Evolutionary conservation across 2,329 filamentous ascomycete genomes (phyloP).

Genomic region (Cladophialophora yegresii): DNA sequence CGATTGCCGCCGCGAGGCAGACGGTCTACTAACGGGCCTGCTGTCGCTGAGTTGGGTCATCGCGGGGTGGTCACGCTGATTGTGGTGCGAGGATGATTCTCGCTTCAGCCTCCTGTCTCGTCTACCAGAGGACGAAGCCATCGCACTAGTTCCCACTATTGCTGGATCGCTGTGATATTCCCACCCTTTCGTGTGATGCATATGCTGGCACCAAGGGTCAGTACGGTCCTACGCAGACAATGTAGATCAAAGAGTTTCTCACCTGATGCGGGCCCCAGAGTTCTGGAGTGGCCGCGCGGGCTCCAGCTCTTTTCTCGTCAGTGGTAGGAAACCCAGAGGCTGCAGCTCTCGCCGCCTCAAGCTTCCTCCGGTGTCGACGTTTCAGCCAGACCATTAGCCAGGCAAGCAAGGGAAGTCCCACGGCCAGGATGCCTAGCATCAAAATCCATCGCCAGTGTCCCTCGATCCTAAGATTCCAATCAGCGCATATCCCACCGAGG

Average conservation of each 20-base stretch:
- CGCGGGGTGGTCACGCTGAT: conserved; percentile 15
- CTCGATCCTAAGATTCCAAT: conserved; percentile 58
- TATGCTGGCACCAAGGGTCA: conserved; percentile 28
- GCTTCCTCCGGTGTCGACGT: conserved; percentile 69
- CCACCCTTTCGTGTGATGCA: conserved; percentile 35
- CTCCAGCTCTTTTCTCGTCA: conserved; percentile 41
- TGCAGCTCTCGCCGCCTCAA: conserved; percentile 54
- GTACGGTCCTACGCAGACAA: neutral
- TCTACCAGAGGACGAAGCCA: conserved; percentile 8
- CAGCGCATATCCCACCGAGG: conserved; percentile 19
- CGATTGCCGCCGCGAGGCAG: conserved; percentile 20
- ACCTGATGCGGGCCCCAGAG: conserved; percentile 44
- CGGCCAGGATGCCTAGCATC: conserved; percentile 72
- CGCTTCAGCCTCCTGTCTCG: conserved; percentile 22
- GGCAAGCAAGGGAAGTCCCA: conserved; percentile 69
- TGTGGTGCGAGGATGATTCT: conserved; percentile 13
- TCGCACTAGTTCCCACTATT: conserved; percentile 15
- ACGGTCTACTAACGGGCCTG: conserved; percentile 13
- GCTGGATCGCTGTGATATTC: conserved; percentile 25
- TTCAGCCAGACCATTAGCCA: conserved; percentile 70
- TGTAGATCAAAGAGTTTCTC: neutral
- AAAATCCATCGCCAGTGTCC: conserved; percentile 78
- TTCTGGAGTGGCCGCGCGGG: conserved; percentile 35
- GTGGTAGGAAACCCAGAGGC: conserved; percentile 33
- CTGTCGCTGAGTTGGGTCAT: conserved; percentile 13